These are phyloP conservation scores for Rhizophagus clarus DNA, from an alignment of 192 early-diverging fungal genomes.

Conservation along the genomic window DNA sequence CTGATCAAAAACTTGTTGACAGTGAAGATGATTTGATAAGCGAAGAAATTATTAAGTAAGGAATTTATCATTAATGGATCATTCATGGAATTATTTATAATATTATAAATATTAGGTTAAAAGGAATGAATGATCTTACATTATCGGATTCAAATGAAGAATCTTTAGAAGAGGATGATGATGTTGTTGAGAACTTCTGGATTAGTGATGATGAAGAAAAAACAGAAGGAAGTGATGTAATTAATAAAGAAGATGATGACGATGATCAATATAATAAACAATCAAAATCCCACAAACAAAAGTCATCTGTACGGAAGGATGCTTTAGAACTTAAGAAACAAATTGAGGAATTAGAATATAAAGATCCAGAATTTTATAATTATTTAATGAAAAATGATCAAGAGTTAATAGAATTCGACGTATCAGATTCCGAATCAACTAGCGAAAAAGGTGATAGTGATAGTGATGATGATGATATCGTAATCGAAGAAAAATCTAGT, in stretches of 20 bases:
- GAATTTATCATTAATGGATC: neutral
- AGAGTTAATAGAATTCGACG: conserved; percentile 78
- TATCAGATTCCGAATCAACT: conserved; percentile 44
- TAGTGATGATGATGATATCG: conserved; percentile 36
- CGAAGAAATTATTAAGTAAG: neutral
- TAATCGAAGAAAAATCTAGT: conserved; percentile 15
- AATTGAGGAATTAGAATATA: conserved; percentile 80
- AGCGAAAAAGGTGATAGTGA: conserved; percentile 42
- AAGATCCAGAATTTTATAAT: conserved; percentile 92
- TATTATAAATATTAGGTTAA: neutral
- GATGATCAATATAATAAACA: conserved; percentile 58
- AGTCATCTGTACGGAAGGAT: conserved; percentile 36
- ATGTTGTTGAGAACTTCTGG: neutral
- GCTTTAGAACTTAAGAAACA: conserved; percentile 75
- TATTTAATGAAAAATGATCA: conserved; percentile 87
- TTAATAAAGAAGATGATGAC: conserved; percentile 59
- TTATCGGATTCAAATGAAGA: neutral
- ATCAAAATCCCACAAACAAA: conserved; percentile 39
- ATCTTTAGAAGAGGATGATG: conserved; percentile 17
- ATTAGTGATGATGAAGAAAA: conserved; percentile 33
- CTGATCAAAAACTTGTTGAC: neutral
- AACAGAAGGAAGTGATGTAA: conserved; percentile 55
- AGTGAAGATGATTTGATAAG: neutral
- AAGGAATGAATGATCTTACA: neutral
- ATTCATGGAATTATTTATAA: neutral